Conservation (phyloP, 2,329 filamentous ascomycete species). For the Xylaria sp. region DNA sequence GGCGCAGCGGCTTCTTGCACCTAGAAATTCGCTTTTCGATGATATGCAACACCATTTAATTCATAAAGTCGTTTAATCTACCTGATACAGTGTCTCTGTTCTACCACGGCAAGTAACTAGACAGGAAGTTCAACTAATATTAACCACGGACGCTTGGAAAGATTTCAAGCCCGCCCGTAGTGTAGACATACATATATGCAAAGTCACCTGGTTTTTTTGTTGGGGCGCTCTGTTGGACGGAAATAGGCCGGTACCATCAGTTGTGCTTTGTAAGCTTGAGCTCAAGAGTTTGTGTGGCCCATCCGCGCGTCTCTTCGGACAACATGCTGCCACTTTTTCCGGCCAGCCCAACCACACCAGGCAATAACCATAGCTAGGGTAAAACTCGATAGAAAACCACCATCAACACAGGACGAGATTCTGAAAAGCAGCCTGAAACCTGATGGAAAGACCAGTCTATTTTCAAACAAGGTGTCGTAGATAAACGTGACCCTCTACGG, state of each 20-base stretch:
- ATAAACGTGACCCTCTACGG: conserved; percentile 40
- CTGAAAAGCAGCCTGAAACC: conserved; percentile 41
- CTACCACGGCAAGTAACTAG: conserved; percentile 12
- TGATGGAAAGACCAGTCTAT: conserved; percentile 44
- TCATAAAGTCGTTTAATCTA: conserved; percentile 2
- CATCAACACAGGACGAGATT: conserved; percentile 44
- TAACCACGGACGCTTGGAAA: not conserved
- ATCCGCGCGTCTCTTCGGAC: conserved; percentile 33
- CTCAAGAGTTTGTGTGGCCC: conserved; percentile 30
- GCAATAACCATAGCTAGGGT: conserved; percentile 35
- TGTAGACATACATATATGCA: conserved; percentile 36
- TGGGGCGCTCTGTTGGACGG: conserved; percentile 31
- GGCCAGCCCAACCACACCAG: conserved; percentile 30
- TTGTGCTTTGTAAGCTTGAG: conserved; percentile 32
- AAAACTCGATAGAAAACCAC: conserved; percentile 43
- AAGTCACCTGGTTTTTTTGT: conserved; percentile 35
- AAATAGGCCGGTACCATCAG: conserved; percentile 30
- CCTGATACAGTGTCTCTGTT: conserved; percentile 4
- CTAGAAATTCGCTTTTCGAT: not conserved
- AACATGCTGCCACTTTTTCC: conserved; percentile 30
- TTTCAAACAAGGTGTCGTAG: conserved; percentile 34
- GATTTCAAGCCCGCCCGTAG: conserved; percentile 1
- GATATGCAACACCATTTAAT: not conserved
- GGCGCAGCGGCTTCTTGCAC: not conserved
- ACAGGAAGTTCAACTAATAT: conserved; percentile 9